phyloP scores from a whole-genome alignment of 805 yeast genomes.

The Priceomyces fermenticarens region DNA sequence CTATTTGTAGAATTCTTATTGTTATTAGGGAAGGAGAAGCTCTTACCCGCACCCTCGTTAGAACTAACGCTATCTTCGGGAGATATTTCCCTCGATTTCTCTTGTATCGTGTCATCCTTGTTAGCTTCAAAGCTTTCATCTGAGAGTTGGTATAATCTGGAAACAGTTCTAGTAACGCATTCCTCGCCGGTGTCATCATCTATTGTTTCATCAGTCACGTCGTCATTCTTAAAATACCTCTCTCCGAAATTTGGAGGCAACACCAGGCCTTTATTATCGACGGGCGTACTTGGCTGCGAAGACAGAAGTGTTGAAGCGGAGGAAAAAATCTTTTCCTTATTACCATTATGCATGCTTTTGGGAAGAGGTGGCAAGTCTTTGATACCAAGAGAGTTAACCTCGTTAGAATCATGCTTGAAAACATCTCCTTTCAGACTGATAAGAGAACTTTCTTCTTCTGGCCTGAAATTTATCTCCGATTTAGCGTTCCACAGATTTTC shows the following conservation, averaged over 20 bases:
- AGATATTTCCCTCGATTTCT: too few species aligned
- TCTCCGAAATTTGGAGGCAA: not conserved
- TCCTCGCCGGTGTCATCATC: not conserved
- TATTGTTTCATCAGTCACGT: not conserved
- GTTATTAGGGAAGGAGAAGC: slow-evolving; percentile 38
- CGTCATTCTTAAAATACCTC: not conserved
- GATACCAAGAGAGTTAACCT: not conserved
- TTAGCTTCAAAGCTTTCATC: not conserved
- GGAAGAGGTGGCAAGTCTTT: slow-evolving; percentile 2
- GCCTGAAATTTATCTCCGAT: too few species aligned
- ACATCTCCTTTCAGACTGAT: not conserved
- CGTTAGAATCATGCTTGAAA: not conserved
- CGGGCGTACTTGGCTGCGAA: not conserved
- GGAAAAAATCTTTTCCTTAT: not conserved
- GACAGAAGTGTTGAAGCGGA: not conserved
- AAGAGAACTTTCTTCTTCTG: not conserved
- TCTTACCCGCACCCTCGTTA: slow-evolving; percentile 34
- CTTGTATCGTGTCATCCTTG: not conserved
- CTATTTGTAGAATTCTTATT: slow-evolving; percentile 31
- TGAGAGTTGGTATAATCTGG: slow-evolving; percentile 1
- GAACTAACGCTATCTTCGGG: slow-evolving; percentile 10
- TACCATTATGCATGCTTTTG: not conserved
- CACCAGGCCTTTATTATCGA: not conserved
- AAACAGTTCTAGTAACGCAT: slow-evolving; percentile 4
- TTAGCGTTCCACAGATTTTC: too few species aligned